Evolutionary conservation across 306 rosid species (phyloP).

Genomic region (Castanea sativa): DNA sequence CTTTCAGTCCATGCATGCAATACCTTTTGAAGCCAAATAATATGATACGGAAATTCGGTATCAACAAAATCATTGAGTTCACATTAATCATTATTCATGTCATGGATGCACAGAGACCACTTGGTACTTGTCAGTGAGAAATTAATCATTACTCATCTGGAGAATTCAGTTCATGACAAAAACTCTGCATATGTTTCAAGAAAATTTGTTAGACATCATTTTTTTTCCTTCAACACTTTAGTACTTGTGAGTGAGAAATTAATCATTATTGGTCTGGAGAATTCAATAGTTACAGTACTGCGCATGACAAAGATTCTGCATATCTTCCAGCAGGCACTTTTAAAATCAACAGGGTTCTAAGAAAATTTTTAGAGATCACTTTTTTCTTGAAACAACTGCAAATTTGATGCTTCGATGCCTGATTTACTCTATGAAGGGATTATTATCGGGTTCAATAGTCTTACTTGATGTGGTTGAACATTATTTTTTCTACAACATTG

Average conservation of each 20-base stretch:
- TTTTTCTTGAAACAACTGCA: neutral
- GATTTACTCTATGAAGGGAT: neutral
- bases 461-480: neutral
- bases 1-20: no score
- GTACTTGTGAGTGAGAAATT: no score
- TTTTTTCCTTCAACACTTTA: no score
- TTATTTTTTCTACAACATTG: neutral
- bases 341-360: neutral
- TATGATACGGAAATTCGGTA: neutral
- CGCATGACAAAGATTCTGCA: neutral
- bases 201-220: no score
- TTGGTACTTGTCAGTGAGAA: no score
- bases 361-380: neutral
- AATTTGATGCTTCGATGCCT: neutral
- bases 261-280: neutral
- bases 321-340: neutral
- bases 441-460: neutral
- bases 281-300: neutral
- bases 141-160: no score
- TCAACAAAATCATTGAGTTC: neutral
- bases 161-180: no score
- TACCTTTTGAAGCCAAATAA: neutral
- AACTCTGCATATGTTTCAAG: no score
- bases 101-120: neutral
- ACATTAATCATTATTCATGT: neutral